A percentile compares a stretch with the other conserved stretches of the same genome.
phyloP scores from a whole-genome alignment of 371 early-diverging fungal species.

The Mortierella sp. region DNA sequence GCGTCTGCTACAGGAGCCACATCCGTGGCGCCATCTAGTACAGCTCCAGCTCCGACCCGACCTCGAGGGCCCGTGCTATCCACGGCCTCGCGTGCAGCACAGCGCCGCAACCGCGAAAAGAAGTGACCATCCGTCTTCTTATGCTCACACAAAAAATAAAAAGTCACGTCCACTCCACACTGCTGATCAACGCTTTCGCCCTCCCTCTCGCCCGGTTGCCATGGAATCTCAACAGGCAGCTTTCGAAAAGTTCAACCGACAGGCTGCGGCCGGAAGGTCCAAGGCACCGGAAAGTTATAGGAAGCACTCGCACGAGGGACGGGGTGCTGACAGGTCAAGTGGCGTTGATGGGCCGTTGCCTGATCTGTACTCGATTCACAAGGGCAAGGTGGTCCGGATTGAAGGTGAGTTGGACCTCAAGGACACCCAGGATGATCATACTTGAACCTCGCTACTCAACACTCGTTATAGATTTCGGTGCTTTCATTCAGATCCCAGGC shows the following conservation, averaged over 20 bases:
- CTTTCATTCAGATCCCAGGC: constrained; percentile 47
- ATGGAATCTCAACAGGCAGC: constrained; percentile 52
- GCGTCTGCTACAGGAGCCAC: constrained; percentile 20
- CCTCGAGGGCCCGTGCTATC: constrained; percentile 49
- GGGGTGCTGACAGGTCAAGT: constrained; percentile 4
- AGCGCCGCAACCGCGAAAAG: constrained; percentile 32
- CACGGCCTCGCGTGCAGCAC: constrained; percentile 51
- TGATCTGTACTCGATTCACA: constrained; percentile 49
- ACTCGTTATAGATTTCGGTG: constrained; percentile 37
- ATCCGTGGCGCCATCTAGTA: neutral
- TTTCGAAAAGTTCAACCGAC: constrained; percentile 37
- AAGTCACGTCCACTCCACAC: too few relatives aligned
- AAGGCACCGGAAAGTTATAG: constrained; percentile 19
- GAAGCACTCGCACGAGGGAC: constrained; percentile 6
- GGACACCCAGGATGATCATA: too few relatives aligned
- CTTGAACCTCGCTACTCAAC: too few relatives aligned
- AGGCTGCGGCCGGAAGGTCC: too few relatives aligned
- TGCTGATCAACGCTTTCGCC: neutral
- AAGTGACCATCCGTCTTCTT: too few relatives aligned
- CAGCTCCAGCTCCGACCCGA: constrained; percentile 8
- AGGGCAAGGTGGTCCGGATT: constrained; percentile 41
- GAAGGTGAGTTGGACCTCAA: constrained; percentile 35
- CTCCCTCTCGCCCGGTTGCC: neutral
- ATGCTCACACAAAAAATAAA: too few relatives aligned
- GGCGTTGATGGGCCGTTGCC: constrained; percentile 36